Base-by-base conservation (phyloP, 306 rosid genomes). In the Oxytropis ochrocephala region DNA sequence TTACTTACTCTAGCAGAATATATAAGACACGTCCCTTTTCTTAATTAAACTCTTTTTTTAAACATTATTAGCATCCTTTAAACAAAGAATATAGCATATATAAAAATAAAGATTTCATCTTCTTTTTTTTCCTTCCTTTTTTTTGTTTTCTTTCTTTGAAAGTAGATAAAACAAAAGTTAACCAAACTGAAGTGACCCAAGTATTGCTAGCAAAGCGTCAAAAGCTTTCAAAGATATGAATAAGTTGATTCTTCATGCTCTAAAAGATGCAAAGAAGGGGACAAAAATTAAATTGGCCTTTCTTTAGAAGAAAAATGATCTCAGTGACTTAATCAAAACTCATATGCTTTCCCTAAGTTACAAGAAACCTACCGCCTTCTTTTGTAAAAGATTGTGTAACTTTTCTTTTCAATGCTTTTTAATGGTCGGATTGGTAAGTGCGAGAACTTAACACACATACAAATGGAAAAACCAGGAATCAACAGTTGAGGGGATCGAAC, bases 331-430 rank as follows among this genome's bases (percentile, higher is more conserved):
- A 66, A 72, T 76, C 58, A 49, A 75, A 69, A 56, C 24, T 48
- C 73, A 46, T 77, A 81, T 86, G 48, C 92, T 86, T 85, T 89
- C 85, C 92, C 79, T 64, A 51, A 18, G 72, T 50, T 65, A 80
- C 80, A 86, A 86, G 92, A 79, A 83, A 86, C 72, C 82, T 77
- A 70, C 72, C 59, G 70, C 65, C 53, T 75, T 60, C 42, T 75
- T 70, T 79, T 56, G 3, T n/a, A 66, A 76, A 82, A 75, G 83
- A 75, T 67, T 33, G 64, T 48, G 62, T 14, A 11, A 54, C 76
- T 67, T 79, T 75, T 79, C 56, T 82, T 78, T 57, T 47, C 64
- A 52, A 27, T 58, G 62, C 59, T 51, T 64, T 67, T 39, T 18
- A 38, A 57, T 55, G 17, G n/a, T n/a, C n/a, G n/a, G n/a, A n/a